A percentile compares a stretch with the other conserved stretches of the same genome.
These are phyloP conservation scores for Pyrenochaeta sp. DNA, from an alignment of 2,329 filamentous ascomycete genomes.

Conservation along the genomic window DNA sequence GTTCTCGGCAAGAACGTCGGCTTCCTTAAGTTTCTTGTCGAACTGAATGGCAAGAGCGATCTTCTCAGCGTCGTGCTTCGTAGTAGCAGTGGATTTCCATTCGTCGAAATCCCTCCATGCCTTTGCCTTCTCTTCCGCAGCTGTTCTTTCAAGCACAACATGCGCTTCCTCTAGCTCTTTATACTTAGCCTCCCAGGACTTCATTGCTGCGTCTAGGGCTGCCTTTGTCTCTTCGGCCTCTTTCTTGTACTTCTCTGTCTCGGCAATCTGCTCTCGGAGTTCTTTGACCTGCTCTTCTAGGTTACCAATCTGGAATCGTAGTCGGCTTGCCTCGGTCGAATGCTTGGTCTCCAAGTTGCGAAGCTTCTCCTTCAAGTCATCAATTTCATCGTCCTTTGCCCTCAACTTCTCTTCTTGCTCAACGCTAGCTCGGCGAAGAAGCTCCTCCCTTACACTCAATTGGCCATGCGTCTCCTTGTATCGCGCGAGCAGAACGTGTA, in stretches of 20 bases:
- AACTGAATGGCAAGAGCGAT: conserved; percentile 51
- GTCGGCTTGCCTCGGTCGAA: conserved; percentile 59
- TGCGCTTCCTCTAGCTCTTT: conserved; percentile 53
- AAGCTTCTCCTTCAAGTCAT: conserved; percentile 60
- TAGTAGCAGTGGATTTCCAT: conserved; percentile 50
- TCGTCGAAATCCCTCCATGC: conserved; percentile 53
- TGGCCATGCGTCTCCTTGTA: conserved; percentile 62
- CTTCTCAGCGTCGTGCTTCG: conserved; percentile 50
- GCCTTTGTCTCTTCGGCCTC: conserved; percentile 44
- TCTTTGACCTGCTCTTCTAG: conserved; percentile 63
- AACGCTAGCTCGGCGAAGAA: conserved; percentile 58
- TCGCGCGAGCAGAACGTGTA: conserved; percentile 50
- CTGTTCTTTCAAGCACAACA: conserved; percentile 49
- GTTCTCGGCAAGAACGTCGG: conserved; percentile 58
- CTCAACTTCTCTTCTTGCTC: conserved; percentile 62
- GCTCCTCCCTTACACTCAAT: conserved; percentile 58
- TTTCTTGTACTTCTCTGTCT: conserved; percentile 55
- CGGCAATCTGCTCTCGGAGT: conserved; percentile 56
- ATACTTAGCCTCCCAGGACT: conserved; percentile 54
- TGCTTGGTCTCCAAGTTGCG: conserved; percentile 59
- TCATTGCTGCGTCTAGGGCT: conserved; percentile 43
- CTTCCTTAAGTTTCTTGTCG: conserved; percentile 55
- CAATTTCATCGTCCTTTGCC: conserved; percentile 62
- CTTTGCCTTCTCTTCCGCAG: conserved; percentile 46
- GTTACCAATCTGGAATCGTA: conserved; percentile 60